Base-by-base conservation (phyloP, 345 rosid species). In the Melaleuca alternifolia region DNA sequence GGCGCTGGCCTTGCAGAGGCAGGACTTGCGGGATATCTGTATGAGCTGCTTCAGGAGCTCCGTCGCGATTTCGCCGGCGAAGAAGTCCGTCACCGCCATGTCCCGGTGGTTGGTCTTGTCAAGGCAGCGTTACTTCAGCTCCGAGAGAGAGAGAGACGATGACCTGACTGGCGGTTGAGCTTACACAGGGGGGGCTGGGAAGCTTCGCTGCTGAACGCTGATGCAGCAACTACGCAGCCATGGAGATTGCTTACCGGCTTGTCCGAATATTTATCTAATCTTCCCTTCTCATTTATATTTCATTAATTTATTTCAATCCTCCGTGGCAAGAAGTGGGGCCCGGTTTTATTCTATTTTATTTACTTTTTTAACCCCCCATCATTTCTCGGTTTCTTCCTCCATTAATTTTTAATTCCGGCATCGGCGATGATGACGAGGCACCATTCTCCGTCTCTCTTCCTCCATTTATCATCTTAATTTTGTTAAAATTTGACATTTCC, bases 11-110 rank as follows among this genome's bases (percentile, higher is more conserved):
- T 89, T 97, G 90, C 89, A 95, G 15, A 89, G 51, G 50, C 65
- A 59, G 2, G 96, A 89, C 83, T 90, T 91, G 5, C 92, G 86
- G 9, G 96, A 90, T 54, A 94, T 87, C 62, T 26, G 0, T 24
- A 91, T 0, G 30, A 97, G 92, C 84, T 79, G 76, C 65, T 85
- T 94, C 5, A 95, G 44, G 16, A 97, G 97, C 87, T 97, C 98
- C 11, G 91, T 83, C 44, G 90, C 92, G 33, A 96, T 93, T 90
- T 96, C 99, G 6, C 95, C 97, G 79, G 83, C 90, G 91, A 96
- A 93, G 21, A 94, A 90, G 83, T 95, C 97, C 59, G 96, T 89
- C 8, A 92, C 89, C 50, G 89, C 94, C 98, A 95, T 94, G 33
- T 71, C 44, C 81, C 81, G 13, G 48, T 1, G 48, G 81, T 18